Evolutionary conservation across 1,139 yeast species (phyloP).

Genomic region (Protomyces inouyei): DNA sequence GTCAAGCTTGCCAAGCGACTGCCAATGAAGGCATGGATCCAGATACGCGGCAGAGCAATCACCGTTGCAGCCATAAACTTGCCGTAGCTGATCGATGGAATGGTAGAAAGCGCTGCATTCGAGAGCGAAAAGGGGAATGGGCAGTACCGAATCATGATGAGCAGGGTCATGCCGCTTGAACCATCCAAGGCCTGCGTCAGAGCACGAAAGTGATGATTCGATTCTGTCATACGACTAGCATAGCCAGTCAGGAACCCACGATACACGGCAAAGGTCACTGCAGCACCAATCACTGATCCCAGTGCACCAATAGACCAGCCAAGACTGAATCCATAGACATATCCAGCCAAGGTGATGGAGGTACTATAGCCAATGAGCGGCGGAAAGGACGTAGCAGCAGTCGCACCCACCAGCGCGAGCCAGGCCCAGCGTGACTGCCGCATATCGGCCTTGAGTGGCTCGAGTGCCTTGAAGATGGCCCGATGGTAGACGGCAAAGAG

Average conservation of each 20-base stretch:
- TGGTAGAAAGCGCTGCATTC: slow-evolving; percentile 66
- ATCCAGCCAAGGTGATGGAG: slow-evolving; percentile 52
- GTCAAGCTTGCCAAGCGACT: slow-evolving; percentile 69
- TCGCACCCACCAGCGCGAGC: slow-evolving; percentile 48
- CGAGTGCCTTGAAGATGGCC: slow-evolving; percentile 8
- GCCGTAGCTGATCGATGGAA: slow-evolving; percentile 32
- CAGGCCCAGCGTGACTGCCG: slow-evolving; percentile 46
- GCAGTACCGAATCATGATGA: slow-evolving; percentile 71
- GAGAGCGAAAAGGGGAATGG: slow-evolving; percentile 91
- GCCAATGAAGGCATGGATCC: slow-evolving; percentile 77
- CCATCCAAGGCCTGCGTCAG: slow-evolving; percentile 65
- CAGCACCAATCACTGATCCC: slow-evolving; percentile 70
- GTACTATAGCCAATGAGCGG: slow-evolving; percentile 82
- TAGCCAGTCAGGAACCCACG: slow-evolving; percentile 54
- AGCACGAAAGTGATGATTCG: slow-evolving; percentile 65
- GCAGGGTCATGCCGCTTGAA: slow-evolving; percentile 58
- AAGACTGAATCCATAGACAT: slow-evolving; percentile 71
- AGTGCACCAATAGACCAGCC: slow-evolving; percentile 76
- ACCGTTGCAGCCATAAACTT: slow-evolving; percentile 68
- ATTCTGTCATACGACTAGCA: slow-evolving; percentile 51
- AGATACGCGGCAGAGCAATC: slow-evolving; percentile 72
- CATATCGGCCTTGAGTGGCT: slow-evolving; percentile 7
- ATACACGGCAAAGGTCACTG: slow-evolving; percentile 63
- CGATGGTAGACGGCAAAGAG: slow-evolving; percentile 5
- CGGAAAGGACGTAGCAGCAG: slow-evolving; percentile 65